Evolutionary conservation across 306 rosid genomes (phyloP).

Genomic region (Cucumis hystrix): DNA sequence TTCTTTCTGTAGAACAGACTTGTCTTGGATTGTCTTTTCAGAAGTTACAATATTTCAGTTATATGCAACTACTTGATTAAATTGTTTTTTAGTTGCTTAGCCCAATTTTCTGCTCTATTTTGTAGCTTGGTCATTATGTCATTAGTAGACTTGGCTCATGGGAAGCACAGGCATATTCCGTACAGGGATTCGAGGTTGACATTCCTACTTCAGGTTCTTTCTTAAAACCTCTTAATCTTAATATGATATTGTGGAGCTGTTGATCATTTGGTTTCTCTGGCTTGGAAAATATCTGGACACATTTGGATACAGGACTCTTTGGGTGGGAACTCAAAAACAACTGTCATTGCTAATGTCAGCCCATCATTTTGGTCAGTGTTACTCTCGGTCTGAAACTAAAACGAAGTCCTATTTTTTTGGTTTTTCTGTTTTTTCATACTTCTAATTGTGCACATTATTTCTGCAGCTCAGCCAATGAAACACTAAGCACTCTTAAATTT

Average conservation of each 20-base stretch:
- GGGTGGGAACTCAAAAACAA: slow-evolving; percentile 96
- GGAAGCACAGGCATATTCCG: slow-evolving; percentile 94
- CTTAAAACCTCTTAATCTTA: slow-evolving; percentile 10
- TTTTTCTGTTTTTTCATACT: background rate
- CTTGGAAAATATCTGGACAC: slow-evolving; percentile 9
- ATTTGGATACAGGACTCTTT: slow-evolving; percentile 70
- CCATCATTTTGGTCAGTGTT: slow-evolving; percentile 70
- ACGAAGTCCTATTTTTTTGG: slow-evolving; percentile 4
- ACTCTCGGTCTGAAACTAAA: slow-evolving; percentile 12
- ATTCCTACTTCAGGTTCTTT: slow-evolving; percentile 90
- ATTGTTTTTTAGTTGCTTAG: slow-evolving; percentile 1
- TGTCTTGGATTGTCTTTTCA: background rate
- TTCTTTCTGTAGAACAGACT: background rate
- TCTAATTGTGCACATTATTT: slow-evolving; percentile 17
- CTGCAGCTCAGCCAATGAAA: slow-evolving; percentile 79
- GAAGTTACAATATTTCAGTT: background rate
- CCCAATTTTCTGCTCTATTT: slow-evolving; percentile 14
- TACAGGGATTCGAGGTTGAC: slow-evolving; percentile 95
- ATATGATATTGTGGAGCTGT: background rate
- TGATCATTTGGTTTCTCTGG: slow-evolving; percentile 5
- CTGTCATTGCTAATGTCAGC: slow-evolving; percentile 91
- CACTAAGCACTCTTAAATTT: slow-evolving; percentile 91
- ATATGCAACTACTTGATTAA: background rate
- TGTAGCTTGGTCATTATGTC: slow-evolving; percentile 92
- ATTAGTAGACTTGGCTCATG: slow-evolving; percentile 83